Base-by-base conservation (phyloP, 139 green algal genomes). In the Tetradesmus lagerheimii region DNA sequence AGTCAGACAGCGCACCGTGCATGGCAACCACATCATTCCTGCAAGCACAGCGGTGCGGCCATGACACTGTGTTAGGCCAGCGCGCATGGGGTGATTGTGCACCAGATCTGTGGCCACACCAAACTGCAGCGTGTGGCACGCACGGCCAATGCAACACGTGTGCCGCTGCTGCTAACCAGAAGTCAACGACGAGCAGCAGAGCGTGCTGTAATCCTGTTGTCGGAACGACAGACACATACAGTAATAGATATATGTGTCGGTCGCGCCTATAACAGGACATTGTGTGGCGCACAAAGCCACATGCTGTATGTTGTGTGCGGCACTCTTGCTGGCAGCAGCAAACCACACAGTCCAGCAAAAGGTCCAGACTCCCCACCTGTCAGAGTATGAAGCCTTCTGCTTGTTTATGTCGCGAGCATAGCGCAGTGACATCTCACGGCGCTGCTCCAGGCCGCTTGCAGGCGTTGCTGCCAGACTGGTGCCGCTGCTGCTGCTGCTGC, bases 1-100 rank as follows among this genome's bases (percentile, higher is more conserved):
- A 96, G 47, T 95, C 93, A 18, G 91, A 89, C 5, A 96, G 90
- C 79, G 89, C 31, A 75, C 85, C 85, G 4, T 89, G 85, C 53
- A 89, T 76, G 9, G 31, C 12, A 16, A 89, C 85, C 23, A 89
- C 85, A 62, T 89, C 85, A 39, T 89, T 89, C 74, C 85, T 89
- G 71, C 85, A 89, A 84, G 35, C n/a, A 81, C 20, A n/a, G n/a
- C n/a, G n/a, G n/a, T n/a, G n/a, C n/a, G n/a, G n/a, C n/a, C n/a
- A n/a, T 9, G 11, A 82, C 37, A 45, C 3, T 16, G 20, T 37
- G 16, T 18, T 37, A 23, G 12, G 8, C 1, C 47, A 18, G 47
- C 47, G 20, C 1, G 47, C 47, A 16, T 62, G 47, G 8, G 8
- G 4, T 50, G n/a, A n/a, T 8, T 50, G 43, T 50, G 78, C 27